phyloP scores from a whole-genome alignment of 129 eudicot species.

The Artemisia annua region DNA sequence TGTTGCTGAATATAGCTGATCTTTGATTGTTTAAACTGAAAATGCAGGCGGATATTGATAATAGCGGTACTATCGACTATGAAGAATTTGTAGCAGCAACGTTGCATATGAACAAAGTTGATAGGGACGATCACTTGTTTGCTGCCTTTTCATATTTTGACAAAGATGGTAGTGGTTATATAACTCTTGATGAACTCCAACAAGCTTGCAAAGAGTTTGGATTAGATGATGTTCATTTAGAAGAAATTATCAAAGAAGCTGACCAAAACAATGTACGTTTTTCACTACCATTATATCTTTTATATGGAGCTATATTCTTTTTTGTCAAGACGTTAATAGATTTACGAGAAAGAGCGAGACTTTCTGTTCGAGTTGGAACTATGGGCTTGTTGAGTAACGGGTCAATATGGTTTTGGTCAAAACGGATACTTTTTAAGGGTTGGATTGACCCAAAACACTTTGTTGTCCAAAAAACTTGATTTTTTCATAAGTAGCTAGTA shows the following conservation, averaged over 20 bases:
- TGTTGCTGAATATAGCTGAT: background rate
- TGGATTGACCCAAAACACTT: background rate
- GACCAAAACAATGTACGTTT: slow-evolving; percentile 53
- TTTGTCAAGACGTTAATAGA: background rate
- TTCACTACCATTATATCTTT: slow-evolving; percentile 4
- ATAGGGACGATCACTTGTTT: slow-evolving; percentile 58
- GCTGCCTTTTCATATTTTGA: slow-evolving; percentile 73
- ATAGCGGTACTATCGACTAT: slow-evolving; percentile 68
- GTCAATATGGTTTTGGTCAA: background rate
- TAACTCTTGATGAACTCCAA: slow-evolving; percentile 79
- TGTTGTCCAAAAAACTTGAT: background rate
- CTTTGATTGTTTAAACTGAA: slow-evolving; percentile 2
- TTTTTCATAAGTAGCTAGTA: background rate
- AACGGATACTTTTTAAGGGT: no score
- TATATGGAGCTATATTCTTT: background rate
- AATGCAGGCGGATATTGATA: slow-evolving; percentile 76
- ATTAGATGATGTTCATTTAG: slow-evolving; percentile 42
- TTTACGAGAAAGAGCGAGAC: background rate
- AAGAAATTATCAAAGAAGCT: slow-evolving; percentile 59
- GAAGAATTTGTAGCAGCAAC: slow-evolving; percentile 82
- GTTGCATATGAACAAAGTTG: slow-evolving; percentile 55
- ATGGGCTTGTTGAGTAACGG: background rate
- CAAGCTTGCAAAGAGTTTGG: slow-evolving; percentile 68
- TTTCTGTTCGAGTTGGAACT: background rate
- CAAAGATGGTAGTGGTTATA: slow-evolving; percentile 80